A percentile compares a stretch with the other conserved stretches of the same genome.
Conservation (phyloP, 768 basidiomycete species). For the Strobilomyces echinocephalus region DNA sequence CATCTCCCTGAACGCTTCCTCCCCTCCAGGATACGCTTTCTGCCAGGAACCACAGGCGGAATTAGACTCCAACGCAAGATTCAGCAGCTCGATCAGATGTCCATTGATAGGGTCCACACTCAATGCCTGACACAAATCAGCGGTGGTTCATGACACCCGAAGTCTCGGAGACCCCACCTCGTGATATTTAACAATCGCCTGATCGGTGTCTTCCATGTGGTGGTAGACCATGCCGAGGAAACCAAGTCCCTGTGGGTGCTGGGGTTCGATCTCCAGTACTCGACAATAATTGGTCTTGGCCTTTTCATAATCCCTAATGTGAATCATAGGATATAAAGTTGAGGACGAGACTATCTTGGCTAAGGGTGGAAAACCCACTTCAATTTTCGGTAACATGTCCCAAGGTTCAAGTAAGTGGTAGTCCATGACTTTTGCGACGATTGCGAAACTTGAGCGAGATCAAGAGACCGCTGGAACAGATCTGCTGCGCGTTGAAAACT, state of each 20-base stretch:
- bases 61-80: conserved; percentile 65
- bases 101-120: conserved; percentile 81
- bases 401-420: conserved; percentile 88
- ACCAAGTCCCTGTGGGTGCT: conserved; percentile 73
- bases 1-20: conserved; percentile 31
- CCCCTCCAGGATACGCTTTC: conserved; percentile 32
- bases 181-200: conserved; percentile 87
- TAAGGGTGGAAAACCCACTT: conserved; percentile 44
- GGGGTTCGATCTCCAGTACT: conserved; percentile 85
- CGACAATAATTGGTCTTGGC: conserved; percentile 71
- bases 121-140: conserved; percentile 48
- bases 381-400: conserved; percentile 80
- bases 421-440: conserved; percentile 82
- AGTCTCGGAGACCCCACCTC: conserved; percentile 50
- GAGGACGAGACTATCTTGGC: not conserved
- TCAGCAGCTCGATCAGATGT: conserved; percentile 75
- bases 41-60: conserved; percentile 31
- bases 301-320: conserved; percentile 48
- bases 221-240: conserved; percentile 90
- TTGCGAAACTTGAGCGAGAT: conserved; percentile 81
- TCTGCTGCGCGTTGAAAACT: conserved; percentile 72
- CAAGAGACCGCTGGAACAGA: conserved; percentile 70
- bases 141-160: not conserved
- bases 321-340: conserved; percentile 6
- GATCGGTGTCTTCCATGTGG: conserved; percentile 63